Evolutionary conservation across 2,329 filamentous ascomycete genomes (phyloP), one percentile per base, ranked within the genome.

Genomic region (Alternaria solani): DNA sequence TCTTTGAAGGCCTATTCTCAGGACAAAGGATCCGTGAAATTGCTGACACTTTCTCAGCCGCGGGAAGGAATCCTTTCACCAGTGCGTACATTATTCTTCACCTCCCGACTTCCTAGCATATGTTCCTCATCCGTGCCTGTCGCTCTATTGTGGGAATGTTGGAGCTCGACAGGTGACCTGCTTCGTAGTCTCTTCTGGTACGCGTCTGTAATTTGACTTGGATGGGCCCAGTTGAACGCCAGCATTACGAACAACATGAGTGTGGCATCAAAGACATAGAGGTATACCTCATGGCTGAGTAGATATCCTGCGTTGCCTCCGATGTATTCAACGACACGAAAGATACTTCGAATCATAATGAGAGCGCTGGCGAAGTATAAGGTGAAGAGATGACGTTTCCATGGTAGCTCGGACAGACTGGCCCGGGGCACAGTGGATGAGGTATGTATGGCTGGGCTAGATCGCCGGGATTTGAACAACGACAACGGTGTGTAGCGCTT

Each of bases 311-410:
- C 66, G 18, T 79, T 75, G 3, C 83, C 83, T 62, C 79, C 68
- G 1, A 76, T 63, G 57, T 83, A 86, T 69, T 86, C 84, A 9
- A 80, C 66, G 5, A 85, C 74, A 25, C 84, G 78, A 55, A 85
- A 84, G 2, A 85, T 64, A n/a, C 74, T 81, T 52, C 85, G 78
- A 11, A 85, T 51, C 63, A 86, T 72, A 66, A 86, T 85, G 20
- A 86, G 70, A 1, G 69, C 62, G 64, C 78, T 81, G 23, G 79
- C 74, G 5, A 70, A 38, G 66, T 86, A 86, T 25, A 86, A 71
- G 0, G 74, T 76, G 14, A 69, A 57, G 55, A 86, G 69, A 51
- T 80, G 76, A 42, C 75, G 72, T 59, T 72, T 71, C 70, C 71
- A 75, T 1, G 69, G 70, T 4, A 70, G 32, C 14, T 49, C 55